Evolutionary conservation across 2,329 filamentous ascomycete species (phyloP).

Genomic region (Exophiala spinifera): DNA sequence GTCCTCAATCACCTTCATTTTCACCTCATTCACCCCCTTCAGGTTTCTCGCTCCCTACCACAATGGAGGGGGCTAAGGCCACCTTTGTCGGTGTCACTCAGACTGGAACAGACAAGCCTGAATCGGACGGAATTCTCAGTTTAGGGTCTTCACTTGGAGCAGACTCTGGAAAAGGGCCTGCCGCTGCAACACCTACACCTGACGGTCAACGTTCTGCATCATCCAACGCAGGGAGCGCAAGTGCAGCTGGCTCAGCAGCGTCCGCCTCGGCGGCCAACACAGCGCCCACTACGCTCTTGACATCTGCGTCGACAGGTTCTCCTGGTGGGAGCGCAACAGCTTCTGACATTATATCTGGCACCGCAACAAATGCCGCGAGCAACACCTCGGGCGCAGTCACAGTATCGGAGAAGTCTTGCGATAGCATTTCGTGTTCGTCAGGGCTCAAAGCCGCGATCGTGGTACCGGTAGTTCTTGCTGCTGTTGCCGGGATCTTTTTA

Average conservation of each 20-base stretch:
- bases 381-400: constrained; percentile 19
- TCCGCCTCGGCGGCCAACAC: not conserved
- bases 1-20: constrained; percentile 8
- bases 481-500: constrained; percentile 17
- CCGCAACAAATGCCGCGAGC: constrained; percentile 20
- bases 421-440: constrained; percentile 26
- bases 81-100: not conserved
- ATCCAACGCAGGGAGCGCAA: not conserved
- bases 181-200: not conserved
- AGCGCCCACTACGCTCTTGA: constrained; percentile 16
- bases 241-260: not conserved
- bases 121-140: constrained; percentile 7
- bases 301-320: constrained; percentile 4
- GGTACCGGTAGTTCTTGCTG: constrained; percentile 26
- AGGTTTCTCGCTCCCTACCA: constrained; percentile 9
- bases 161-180: constrained; percentile 8
- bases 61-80: constrained; percentile 9
- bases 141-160: constrained; percentile 12
- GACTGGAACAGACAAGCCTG: not conserved
- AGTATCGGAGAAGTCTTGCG: constrained; percentile 21
- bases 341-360: not conserved
- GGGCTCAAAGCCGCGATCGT: constrained; percentile 28
- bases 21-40: constrained; percentile 5
- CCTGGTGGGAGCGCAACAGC: not conserved
- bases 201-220: not conserved